Base-by-base conservation (phyloP, 345 rosid genomes). In the Rhodomyrtus tomentosa region DNA sequence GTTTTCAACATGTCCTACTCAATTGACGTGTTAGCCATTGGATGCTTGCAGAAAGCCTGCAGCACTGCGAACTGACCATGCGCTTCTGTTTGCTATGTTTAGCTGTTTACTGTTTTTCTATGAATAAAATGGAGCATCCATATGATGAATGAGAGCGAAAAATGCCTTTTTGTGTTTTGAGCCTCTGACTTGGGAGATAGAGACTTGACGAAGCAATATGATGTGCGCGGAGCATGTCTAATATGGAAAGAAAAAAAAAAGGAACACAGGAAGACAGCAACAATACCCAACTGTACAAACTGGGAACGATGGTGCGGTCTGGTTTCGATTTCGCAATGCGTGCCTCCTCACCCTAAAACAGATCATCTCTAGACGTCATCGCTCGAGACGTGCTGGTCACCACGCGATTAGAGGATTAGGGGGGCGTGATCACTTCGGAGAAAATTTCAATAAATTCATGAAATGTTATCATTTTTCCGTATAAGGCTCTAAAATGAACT, bases 331-430 rank as follows among this genome's bases (percentile, higher is more conserved):
- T 6, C 7, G 15, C 0, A 2, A 36, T 15, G 10, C 2, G 73
- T 59, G 7, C 8, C 18, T 2, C n/a, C 13, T 56, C 27, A 56
- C 36, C 68, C 5, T 0, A 1, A 0, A n/a, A n/a, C 16, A 11
- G 27, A 56, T n/a, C 36, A 56, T 4, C 27, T 9, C 0, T 0
- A 0, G 27, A 16, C 16, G 5, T 3, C 52, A 4, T 50, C 5
- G 16, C 52, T 3, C 0, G 16, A 50, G 50, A 50, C 16, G 52
- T 50, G 16, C 1, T 50, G 16, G 16, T 50, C 52, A 50, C 15
- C 52, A 50, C 52, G 0, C 5, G 16, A 50, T 13, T 50, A 50
- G 52, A 50, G 52, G 5, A 50, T 50, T 48, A 5, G 50, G 50
- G 49, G 12, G 50, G 12, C 50, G 10, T 48, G 50, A 48, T 9